Evolutionary conservation across 306 rosid genomes (phyloP).

Genomic region (Benincasa hispida): DNA sequence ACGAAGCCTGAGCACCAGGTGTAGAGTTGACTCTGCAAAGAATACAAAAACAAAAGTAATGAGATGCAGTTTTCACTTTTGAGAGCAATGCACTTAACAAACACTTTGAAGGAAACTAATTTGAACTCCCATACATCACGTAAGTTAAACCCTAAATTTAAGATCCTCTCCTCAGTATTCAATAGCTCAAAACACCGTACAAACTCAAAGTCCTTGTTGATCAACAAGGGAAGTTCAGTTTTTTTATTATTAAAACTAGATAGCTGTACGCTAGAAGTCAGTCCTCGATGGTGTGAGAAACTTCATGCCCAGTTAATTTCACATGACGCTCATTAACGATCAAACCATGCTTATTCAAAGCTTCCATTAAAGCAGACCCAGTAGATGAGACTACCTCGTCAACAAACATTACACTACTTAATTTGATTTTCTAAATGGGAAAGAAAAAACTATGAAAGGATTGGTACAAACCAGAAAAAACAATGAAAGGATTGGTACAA

Average conservation of each 20-base stretch:
- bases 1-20: slow-evolving; percentile 96
- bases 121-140: neutral
- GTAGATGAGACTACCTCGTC: neutral
- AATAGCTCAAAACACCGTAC: neutral
- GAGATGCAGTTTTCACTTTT: neutral
- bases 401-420: neutral
- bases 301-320: too few species aligned
- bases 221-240: neutral
- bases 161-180: neutral
- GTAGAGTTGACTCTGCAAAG: slow-evolving; percentile 77
- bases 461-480: slow-evolving; percentile 25
- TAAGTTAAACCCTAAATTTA: neutral
- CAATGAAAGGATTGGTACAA: neutral
- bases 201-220: neutral
- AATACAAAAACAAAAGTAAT: neutral
- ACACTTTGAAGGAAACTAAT: neutral
- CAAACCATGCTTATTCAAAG: neutral
- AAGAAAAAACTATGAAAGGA: neutral
- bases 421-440: neutral
- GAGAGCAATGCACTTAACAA: neutral
- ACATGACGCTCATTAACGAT: neutral
- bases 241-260: neutral
- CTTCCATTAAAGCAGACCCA: neutral
- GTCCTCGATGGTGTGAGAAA: neutral
- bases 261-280: neutral